Evolutionary conservation across 495 filamentous ascomycete species (phyloP).

Genomic region (Penicillium tannophilum): DNA sequence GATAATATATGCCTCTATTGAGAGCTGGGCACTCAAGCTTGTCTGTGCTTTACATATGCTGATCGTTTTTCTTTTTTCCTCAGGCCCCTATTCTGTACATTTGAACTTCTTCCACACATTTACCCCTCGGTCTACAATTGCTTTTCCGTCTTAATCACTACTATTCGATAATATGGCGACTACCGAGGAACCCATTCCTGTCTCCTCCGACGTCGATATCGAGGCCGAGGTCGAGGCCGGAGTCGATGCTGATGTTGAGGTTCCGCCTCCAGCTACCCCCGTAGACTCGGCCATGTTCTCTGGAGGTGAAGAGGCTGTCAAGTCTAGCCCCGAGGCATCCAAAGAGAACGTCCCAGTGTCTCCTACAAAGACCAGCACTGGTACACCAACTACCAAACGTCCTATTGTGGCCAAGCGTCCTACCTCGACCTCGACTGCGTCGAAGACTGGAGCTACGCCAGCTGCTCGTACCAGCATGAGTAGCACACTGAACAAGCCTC

Average conservation of each 20-base stretch:
- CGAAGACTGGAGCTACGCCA: constrained; percentile 31
- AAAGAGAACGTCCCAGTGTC: constrained; percentile 41
- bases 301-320: constrained; percentile 40
- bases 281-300: constrained; percentile 42
- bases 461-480: constrained; percentile 32
- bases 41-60: constrained; percentile 5
- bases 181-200: constrained; percentile 39
- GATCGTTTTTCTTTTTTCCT: constrained; percentile 2
- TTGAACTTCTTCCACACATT: background rate
- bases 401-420: constrained; percentile 40
- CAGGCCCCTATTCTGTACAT: constrained; percentile 13
- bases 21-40: background rate
- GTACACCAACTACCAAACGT: constrained; percentile 33
- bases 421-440: constrained; percentile 34
- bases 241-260: constrained; percentile 30
- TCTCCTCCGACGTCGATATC: constrained; percentile 24
- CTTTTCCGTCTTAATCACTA: background rate
- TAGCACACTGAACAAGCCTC: constrained; percentile 46
- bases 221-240: constrained; percentile 15
- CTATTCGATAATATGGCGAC: constrained; percentile 35
- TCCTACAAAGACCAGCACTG: constrained; percentile 32
- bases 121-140: background rate
- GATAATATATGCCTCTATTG: background rate
- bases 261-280: constrained; percentile 42
- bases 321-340: constrained; percentile 44